These are phyloP conservation scores for Fragilariopsis cylindrus DNA, from an alignment of 108 stramenopile genomes.

Conservation along the genomic window DNA sequence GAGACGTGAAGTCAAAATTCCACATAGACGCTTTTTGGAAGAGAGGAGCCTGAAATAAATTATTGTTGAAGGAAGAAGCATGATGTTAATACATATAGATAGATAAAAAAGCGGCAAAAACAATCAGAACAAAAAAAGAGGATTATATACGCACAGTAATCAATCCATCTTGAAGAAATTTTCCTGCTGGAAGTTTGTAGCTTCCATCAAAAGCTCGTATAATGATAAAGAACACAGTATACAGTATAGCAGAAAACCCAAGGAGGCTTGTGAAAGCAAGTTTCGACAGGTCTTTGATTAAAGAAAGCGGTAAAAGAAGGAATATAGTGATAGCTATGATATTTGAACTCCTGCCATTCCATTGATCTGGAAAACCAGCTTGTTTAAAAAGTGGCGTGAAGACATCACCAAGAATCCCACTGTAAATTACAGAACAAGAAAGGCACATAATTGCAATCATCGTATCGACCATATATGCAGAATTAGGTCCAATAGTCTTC, in stretches of 20 bases:
- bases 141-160: neutral
- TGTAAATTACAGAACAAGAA: slow-evolving; percentile 45
- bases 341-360: slow-evolving; percentile 41
- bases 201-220: slow-evolving; percentile 51
- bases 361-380: slow-evolving; percentile 42
- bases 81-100: slow-evolving; percentile 23
- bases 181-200: slow-evolving; percentile 41
- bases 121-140: too few relatives aligned
- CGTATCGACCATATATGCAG: slow-evolving; percentile 43
- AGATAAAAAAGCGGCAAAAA: too few relatives aligned
- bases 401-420: slow-evolving; percentile 62
- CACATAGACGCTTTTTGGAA: slow-evolving; percentile 44
- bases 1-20: slow-evolving; percentile 47
- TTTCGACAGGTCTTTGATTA: slow-evolving; percentile 52
- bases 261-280: slow-evolving; percentile 62
- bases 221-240: slow-evolving; percentile 56
- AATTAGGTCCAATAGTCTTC: slow-evolving; percentile 36
- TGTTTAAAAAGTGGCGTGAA: slow-evolving; percentile 41
- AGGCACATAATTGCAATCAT: slow-evolving; percentile 49
- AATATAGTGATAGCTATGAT: slow-evolving; percentile 38
- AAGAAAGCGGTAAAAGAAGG: slow-evolving; percentile 40
- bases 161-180: slow-evolving; percentile 40
- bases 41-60: slow-evolving; percentile 9
- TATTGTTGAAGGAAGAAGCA: neutral
- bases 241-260: slow-evolving; percentile 52